Evolutionary conservation across 2,329 filamentous ascomycete genomes (phyloP), one percentile per base, ranked within the genome.

Genomic region (Escovopsis sp.): DNA sequence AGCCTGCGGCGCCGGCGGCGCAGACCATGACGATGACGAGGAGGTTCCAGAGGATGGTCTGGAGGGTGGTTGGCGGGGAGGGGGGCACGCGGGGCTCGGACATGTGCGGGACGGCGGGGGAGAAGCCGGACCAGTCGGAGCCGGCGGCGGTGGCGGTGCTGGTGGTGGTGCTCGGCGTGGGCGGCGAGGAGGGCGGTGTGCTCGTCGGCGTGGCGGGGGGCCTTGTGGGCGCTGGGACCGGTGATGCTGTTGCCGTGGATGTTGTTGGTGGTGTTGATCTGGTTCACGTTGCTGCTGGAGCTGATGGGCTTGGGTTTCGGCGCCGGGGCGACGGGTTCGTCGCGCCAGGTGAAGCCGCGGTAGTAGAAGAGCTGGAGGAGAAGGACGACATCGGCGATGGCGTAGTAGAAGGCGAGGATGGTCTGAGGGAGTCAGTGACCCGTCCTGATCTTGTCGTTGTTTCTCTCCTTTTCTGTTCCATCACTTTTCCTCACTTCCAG

Each of bases 321-420:
- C 31, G 60, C 48, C 28, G 54, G 46, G 9, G 63, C 52, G 7
- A 58, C 50, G 12, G 68, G 57, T 37, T 72, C 61, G 43, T 78
- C 73, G 35, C 57, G 63, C 64, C 68, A 71, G 2, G 72, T 76
- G 45, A 94, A 90, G 4, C 87, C 87, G 35, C 83, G 76, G 57
- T 98, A 98, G 63, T 93, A 96, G 63, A 96, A 93, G 57, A 84
- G 93, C 59, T 98, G 90, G 1, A 66, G 69, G 0, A 96, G 64
- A 2, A 98, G 67, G 2, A 96, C 85, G 29, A 94, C 72, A 51
- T 96, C 88, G 41, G 86, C 86, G 27, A 93, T 68, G 13, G 87
- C 92, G 54, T 96, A 94, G 57, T 94, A 94, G 13, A 94, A 71
- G 11, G 87, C 87, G n/a, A 94, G 66, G 35, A 94, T 93, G 42